These are phyloP conservation scores for Mycena leptocephala DNA, from an alignment of 768 basidiomycete species.

Conservation along the genomic window DNA sequence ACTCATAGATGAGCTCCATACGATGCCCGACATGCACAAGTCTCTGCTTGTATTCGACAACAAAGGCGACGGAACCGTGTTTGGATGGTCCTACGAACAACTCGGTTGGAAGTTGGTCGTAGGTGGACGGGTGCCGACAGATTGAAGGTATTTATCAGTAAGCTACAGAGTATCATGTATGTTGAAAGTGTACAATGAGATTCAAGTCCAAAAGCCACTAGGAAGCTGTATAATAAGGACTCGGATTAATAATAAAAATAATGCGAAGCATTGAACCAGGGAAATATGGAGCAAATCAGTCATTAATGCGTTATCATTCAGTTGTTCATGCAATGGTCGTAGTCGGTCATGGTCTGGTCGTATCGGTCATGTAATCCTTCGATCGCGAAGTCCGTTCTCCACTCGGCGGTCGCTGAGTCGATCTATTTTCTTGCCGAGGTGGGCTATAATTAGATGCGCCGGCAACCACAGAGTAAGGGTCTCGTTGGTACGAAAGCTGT, in stretches of 20 bases:
- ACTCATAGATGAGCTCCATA: constrained; percentile 58
- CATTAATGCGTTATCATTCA: constrained; percentile 28
- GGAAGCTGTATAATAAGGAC: constrained; percentile 19
- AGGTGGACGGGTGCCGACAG: constrained; percentile 45
- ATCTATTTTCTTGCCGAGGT: not conserved
- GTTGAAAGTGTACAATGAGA: constrained; percentile 11
- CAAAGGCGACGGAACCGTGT: constrained; percentile 40
- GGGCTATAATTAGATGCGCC: not conserved
- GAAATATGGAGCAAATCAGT: not conserved
- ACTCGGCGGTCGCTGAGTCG: not conserved
- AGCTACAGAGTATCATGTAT: constrained; percentile 25
- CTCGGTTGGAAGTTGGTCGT: constrained; percentile 59
- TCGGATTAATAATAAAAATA: constrained; percentile 30
- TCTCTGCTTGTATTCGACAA: constrained; percentile 36
- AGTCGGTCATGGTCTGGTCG: constrained; percentile 5
- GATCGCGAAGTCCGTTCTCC: not conserved
- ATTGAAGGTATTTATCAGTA: constrained; percentile 9
- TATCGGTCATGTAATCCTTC: not conserved
- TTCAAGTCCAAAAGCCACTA: constrained; percentile 18
- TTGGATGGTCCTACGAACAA: constrained; percentile 63
- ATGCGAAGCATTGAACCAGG: not conserved
- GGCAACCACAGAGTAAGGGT: not conserved
- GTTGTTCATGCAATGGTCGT: constrained; percentile 2
- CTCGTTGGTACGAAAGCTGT: constrained; percentile 14
- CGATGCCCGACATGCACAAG: constrained; percentile 57